phyloP scores from a whole-genome alignment of 768 basidiomycete genomes.

The Paxillus rubicundulus region DNA sequence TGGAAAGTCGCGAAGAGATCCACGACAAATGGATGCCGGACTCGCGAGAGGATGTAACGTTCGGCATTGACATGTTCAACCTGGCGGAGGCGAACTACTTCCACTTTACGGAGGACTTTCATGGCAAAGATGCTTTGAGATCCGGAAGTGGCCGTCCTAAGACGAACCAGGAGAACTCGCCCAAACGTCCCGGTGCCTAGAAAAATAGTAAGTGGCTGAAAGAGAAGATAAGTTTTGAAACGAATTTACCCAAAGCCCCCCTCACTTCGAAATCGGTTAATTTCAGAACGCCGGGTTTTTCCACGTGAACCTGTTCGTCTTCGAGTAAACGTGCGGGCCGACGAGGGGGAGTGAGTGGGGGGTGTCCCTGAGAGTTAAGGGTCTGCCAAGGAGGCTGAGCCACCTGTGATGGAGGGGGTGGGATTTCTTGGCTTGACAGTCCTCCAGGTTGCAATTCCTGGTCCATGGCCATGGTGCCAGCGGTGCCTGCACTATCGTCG shows the following conservation, averaged over 20 bases:
- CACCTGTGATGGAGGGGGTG: constrained; percentile 3
- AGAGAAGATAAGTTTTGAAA: constrained; percentile 5
- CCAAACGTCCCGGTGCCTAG: constrained; percentile 90
- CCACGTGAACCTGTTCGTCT: constrained; percentile 66
- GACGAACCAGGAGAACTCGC: constrained; percentile 85
- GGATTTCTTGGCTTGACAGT: constrained; percentile 9
- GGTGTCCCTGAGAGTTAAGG: background rate
- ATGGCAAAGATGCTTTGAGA: constrained; percentile 67
- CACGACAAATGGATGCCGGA: constrained; percentile 94
- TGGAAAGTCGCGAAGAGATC: constrained; percentile 95
- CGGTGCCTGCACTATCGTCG: constrained; percentile 32
- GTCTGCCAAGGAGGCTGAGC: constrained; percentile 12
- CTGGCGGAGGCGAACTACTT: constrained; percentile 87
- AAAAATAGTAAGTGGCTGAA: background rate
- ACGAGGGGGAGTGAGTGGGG: constrained; percentile 28
- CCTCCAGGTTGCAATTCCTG: constrained; percentile 14
- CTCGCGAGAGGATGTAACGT: constrained; percentile 86
- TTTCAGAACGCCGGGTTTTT: constrained; percentile 52
- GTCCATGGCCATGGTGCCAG: constrained; percentile 2
- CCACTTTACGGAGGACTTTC: constrained; percentile 85
- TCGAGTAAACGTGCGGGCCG: constrained; percentile 57
- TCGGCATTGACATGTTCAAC: constrained; percentile 98
- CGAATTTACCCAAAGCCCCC: constrained; percentile 63
- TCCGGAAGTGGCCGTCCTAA: constrained; percentile 49
- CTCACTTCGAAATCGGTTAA: constrained; percentile 80